Evolutionary conservation across 1,284 basidiomycete species (phyloP).

Genomic region (Austroboletus novae-zelandiae): DNA sequence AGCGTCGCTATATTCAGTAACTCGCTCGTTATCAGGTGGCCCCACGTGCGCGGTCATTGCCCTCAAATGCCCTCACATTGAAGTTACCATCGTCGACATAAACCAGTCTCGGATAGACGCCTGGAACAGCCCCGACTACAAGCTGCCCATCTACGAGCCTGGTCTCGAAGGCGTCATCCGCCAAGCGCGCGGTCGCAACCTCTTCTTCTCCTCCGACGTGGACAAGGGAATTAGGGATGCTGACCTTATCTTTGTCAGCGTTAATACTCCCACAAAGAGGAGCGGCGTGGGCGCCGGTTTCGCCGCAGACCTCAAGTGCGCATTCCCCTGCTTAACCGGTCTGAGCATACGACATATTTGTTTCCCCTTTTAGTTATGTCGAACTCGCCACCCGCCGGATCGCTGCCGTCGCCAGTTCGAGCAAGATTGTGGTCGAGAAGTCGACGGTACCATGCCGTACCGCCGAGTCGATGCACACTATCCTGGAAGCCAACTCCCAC

Average conservation of each 20-base stretch:
- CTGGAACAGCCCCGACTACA: slow-evolving; percentile 84
- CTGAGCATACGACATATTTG: slow-evolving; percentile 1
- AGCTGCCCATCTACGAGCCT: slow-evolving; percentile 94
- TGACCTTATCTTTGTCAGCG: slow-evolving; percentile 86
- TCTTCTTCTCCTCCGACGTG: slow-evolving; percentile 97
- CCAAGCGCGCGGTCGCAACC: slow-evolving; percentile 86
- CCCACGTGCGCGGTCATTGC: slow-evolving; percentile 95
- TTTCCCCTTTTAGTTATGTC: slow-evolving; percentile 68
- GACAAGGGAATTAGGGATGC: slow-evolving; percentile 92
- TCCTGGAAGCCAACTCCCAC: slow-evolving; percentile 96
- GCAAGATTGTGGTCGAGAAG: slow-evolving; percentile 99
- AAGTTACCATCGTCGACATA: slow-evolving; percentile 96
- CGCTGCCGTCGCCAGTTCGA: slow-evolving; percentile 84
- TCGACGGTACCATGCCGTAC: slow-evolving; percentile 99
- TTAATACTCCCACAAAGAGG: slow-evolving; percentile 99
- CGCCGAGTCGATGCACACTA: slow-evolving; percentile 98
- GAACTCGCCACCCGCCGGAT: slow-evolving; percentile 96
- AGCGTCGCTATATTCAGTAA: slow-evolving; percentile 2
- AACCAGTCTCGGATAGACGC: slow-evolving; percentile 94
- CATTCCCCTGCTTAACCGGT: slow-evolving; percentile 8
- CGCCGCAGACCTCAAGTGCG: slow-evolving; percentile 95
- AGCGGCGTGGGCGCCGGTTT: slow-evolving; percentile 95
- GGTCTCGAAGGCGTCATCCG: slow-evolving; percentile 94
- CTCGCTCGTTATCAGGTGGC: slow-evolving; percentile 54
- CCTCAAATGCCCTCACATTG: slow-evolving; percentile 92